These are phyloP conservation scores for Cercospora zeina DNA, from an alignment of 2,329 filamentous ascomycete species.

Conservation along the genomic window DNA sequence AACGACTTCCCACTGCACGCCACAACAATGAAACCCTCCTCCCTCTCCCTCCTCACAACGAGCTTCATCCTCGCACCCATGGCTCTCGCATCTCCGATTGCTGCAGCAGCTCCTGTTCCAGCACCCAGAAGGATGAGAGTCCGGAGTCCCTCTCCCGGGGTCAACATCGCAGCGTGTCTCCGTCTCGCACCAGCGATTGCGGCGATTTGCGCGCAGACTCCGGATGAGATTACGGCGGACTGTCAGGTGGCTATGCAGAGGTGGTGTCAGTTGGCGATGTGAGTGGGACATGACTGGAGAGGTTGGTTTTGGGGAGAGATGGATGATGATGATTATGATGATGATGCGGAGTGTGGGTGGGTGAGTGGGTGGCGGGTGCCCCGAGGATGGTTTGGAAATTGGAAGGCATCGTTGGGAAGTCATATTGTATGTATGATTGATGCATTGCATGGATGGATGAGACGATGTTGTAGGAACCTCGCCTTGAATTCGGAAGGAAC, in stretches of 20 bases:
- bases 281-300: neutral
- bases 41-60: neutral
- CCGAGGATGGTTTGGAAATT: too few relatives aligned
- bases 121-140: too few relatives aligned
- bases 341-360: too few relatives aligned
- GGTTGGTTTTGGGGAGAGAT: too few relatives aligned
- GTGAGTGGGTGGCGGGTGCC: too few relatives aligned
- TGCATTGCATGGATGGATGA: too few relatives aligned
- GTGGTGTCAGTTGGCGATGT: constrained; percentile 6
- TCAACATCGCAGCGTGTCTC: neutral
- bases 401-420: too few relatives aligned
- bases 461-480: neutral
- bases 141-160: neutral
- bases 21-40: neutral
- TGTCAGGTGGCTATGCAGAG: constrained; percentile 1
- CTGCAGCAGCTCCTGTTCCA: too few relatives aligned
- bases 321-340: neutral
- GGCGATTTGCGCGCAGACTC: neutral
- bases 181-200: neutral
- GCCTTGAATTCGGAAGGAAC: too few relatives aligned
- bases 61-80: neutral
- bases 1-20: too few relatives aligned
- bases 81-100: neutral
- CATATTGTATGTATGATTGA: neutral
- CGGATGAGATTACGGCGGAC: too few relatives aligned